A percentile compares a stretch with the other conserved stretches of the same genome.
These are phyloP conservation scores for Cladophialophora psammophila DNA, from an alignment of 2,329 filamentous ascomycete genomes.

Conservation along the genomic window DNA sequence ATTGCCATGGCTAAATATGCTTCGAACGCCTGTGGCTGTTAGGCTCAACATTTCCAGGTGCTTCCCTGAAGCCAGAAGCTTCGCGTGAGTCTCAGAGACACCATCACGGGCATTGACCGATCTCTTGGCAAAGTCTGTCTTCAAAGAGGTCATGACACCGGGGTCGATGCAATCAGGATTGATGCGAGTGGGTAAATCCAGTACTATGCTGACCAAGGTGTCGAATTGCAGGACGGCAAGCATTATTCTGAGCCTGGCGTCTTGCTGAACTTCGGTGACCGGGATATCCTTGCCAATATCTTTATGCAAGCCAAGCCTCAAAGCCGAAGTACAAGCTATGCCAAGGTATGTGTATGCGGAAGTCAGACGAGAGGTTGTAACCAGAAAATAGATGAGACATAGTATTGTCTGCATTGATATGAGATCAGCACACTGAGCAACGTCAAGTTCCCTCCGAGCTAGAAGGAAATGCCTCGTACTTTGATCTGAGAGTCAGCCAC, in stretches of 20 bases:
- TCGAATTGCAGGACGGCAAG: constrained; percentile 34
- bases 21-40: constrained; percentile 21
- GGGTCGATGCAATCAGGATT: constrained; percentile 29
- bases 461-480: constrained; percentile 32
- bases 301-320: constrained; percentile 35
- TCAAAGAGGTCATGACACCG: constrained; percentile 18
- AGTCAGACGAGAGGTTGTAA: constrained; percentile 35
- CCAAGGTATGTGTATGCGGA: constrained; percentile 34
- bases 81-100: constrained; percentile 20
- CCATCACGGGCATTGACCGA: constrained; percentile 7
- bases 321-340: constrained; percentile 32
- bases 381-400: constrained; percentile 31
- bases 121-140: constrained; percentile 12
- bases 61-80: constrained; percentile 23
- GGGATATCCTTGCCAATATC: constrained; percentile 19
- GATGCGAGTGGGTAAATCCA: constrained; percentile 35
- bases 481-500: constrained; percentile 7
- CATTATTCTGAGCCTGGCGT: constrained; percentile 27
- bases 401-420: constrained; percentile 33
- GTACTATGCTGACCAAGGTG: constrained; percentile 33
- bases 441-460: constrained; percentile 28
- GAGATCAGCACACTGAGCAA: constrained; percentile 30
- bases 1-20: constrained; percentile 5
- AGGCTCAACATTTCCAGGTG: constrained; percentile 24
- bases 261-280: constrained; percentile 23